Evolutionary conservation across 495 filamentous ascomycete species (phyloP).

Genomic region (Cudoniella acicularis): DNA sequence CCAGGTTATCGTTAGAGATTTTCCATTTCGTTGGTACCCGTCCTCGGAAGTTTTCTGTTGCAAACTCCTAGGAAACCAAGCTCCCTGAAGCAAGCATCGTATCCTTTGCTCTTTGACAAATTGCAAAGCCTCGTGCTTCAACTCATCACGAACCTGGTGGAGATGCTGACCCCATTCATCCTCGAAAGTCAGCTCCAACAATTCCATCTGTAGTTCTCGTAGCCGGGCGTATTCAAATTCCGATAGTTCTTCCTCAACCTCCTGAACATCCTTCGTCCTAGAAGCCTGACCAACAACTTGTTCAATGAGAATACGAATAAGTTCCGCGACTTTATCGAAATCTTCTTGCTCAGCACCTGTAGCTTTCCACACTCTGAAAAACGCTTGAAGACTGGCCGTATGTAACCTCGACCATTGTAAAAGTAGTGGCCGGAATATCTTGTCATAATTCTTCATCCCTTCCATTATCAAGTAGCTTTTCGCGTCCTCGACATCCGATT

Average conservation of each 20-base stretch:
- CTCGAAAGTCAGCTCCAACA: constrained; percentile 86
- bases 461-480: constrained; percentile 72
- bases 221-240: constrained; percentile 76
- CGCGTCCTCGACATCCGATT: constrained; percentile 75
- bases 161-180: constrained; percentile 92
- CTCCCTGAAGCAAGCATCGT: constrained; percentile 82
- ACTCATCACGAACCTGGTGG: constrained; percentile 82
- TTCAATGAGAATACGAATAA: constrained; percentile 87
- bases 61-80: constrained; percentile 73
- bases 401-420: constrained; percentile 97
- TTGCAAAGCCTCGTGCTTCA: constrained; percentile 86
- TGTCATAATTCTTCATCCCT: constrained; percentile 75
- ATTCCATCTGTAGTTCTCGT: constrained; percentile 90
- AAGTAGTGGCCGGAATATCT: constrained; percentile 79
- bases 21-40: constrained; percentile 18
- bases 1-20: constrained; percentile 48
- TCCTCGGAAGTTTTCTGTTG: constrained; percentile 34
- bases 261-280: constrained; percentile 79
- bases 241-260: constrained; percentile 83
- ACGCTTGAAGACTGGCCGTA: constrained; percentile 79
- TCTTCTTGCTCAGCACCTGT: constrained; percentile 81
- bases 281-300: constrained; percentile 82
- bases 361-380: constrained; percentile 88
- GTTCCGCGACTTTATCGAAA: constrained; percentile 86
- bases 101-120: constrained; percentile 97